Conservation (phyloP, 108 stramenopile species). For the Fragilariopsis cylindrus region DNA sequence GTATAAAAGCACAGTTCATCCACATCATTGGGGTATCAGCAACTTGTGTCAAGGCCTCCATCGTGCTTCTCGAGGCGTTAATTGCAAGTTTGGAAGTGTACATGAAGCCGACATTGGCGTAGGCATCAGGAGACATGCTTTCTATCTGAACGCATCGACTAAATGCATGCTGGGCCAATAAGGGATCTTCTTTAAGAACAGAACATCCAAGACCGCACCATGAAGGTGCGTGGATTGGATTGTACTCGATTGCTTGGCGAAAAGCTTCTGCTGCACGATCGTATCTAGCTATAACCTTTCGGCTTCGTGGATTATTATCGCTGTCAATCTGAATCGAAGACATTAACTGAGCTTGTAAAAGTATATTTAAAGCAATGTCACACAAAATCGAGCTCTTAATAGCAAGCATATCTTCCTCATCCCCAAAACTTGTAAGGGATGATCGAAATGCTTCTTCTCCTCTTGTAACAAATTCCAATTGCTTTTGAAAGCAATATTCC, state of each 20-base stretch:
- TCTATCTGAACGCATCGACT: slow-evolving; percentile 60
- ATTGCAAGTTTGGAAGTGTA: slow-evolving; percentile 46
- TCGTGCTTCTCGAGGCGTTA: slow-evolving; percentile 38
- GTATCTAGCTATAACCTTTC: slow-evolving; percentile 25
- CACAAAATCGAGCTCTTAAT: slow-evolving; percentile 38
- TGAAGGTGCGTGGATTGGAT: slow-evolving; percentile 48
- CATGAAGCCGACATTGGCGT: slow-evolving; percentile 66
- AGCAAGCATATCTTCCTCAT: neutral
- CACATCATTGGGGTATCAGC: slow-evolving; percentile 82
- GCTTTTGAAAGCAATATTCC: neutral
- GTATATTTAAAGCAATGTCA: slow-evolving; percentile 61
- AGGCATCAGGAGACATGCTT: slow-evolving; percentile 53
- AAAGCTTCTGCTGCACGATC: slow-evolving; percentile 29
- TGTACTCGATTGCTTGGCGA: slow-evolving; percentile 33
- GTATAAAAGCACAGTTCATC: slow-evolving; percentile 70
- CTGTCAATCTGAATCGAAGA: slow-evolving; percentile 17
- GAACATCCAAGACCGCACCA: slow-evolving; percentile 79
- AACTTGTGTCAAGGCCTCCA: slow-evolving; percentile 66
- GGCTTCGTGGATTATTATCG: neutral
- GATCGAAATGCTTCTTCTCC: slow-evolving; percentile 53
- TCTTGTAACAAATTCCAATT: slow-evolving; percentile 46
- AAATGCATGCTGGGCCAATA: slow-evolving; percentile 74
- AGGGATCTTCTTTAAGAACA: slow-evolving; percentile 44
- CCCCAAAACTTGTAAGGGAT: slow-evolving; percentile 24
- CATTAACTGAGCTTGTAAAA: slow-evolving; percentile 60